phyloP scores from a whole-genome alignment of 192 early-diverging fungal species.

The Podila horticola region DNA sequence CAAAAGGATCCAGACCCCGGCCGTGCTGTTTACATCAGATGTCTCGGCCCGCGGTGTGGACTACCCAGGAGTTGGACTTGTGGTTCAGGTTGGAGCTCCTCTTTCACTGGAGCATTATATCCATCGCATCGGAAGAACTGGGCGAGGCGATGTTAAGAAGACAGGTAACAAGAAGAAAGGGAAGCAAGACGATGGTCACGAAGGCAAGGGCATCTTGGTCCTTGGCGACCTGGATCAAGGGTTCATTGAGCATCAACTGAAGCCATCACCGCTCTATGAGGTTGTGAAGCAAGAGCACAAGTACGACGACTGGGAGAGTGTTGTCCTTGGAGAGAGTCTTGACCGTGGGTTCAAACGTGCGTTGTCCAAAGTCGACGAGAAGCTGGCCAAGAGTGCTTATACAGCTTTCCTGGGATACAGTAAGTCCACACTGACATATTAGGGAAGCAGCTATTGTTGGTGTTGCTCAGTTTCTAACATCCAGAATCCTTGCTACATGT shows the following conservation, averaged over 20 bases:
- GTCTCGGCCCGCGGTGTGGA: constrained; percentile 98
- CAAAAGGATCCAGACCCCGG: constrained; percentile 59
- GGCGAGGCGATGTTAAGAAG: constrained; percentile 82
- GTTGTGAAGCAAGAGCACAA: constrained; percentile 29
- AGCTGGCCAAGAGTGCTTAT: constrained; percentile 47
- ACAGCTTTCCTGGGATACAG: constrained; percentile 48
- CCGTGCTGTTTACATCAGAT: constrained; percentile 91
- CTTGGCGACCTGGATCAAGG: constrained; percentile 45
- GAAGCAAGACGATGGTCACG: background rate
- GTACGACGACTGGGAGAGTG: constrained; percentile 49
- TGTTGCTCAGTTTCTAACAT: no score
- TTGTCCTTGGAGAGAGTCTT: constrained; percentile 45
- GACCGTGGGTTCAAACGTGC: constrained; percentile 41
- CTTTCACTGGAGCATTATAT: constrained; percentile 88
- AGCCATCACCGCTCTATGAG: constrained; percentile 20
- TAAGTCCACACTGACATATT: constrained; percentile 6
- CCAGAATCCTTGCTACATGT: background rate
- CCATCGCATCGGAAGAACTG: constrained; percentile 96
- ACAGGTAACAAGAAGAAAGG: constrained; percentile 52
- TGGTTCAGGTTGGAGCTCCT: constrained; percentile 91
- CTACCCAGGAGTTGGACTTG: constrained; percentile 91
- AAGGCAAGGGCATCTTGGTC: constrained; percentile 39
- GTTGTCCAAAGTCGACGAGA: constrained; percentile 36
- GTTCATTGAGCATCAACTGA: constrained; percentile 48
- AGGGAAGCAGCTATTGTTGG: no score